Conservation (phyloP, 2,329 filamentous ascomycete species). For the Talaromyces sp. region DNA sequence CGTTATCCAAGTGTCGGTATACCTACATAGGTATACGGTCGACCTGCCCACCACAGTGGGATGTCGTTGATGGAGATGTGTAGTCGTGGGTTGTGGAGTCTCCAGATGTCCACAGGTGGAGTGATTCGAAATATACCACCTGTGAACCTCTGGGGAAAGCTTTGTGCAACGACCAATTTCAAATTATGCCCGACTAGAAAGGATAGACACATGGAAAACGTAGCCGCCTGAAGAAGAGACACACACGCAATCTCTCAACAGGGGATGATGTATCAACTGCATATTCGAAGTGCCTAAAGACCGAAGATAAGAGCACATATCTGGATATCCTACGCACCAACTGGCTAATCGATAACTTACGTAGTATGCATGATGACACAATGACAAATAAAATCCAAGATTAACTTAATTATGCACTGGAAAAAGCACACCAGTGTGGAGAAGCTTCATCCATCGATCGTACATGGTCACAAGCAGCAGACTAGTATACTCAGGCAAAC, state of each 20-base stretch:
- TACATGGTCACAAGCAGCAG: not conserved
- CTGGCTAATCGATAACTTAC: not conserved
- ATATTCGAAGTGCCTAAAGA: not conserved
- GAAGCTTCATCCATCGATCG: not conserved
- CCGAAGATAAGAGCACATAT: not conserved
- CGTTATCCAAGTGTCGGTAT: not conserved
- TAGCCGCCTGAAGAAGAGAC: not conserved
- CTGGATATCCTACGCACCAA: not conserved
- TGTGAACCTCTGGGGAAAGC: too few species aligned
- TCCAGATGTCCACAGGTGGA: too few species aligned
- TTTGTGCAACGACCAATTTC: too few species aligned
- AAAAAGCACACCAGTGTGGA: not conserved
- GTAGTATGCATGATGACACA: not conserved
- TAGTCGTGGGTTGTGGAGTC: not conserved
- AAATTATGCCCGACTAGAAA: not conserved
- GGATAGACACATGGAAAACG: not conserved
- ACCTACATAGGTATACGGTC: too few species aligned
- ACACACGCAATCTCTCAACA: not conserved
- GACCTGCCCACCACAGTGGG: not conserved
- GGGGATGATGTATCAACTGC: not conserved
- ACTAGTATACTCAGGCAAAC: not conserved
- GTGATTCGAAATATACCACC: too few species aligned
- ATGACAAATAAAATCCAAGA: not conserved
- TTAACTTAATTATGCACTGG: not conserved
- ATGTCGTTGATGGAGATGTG: not conserved